These are phyloP conservation scores for Venturia effusa DNA, from an alignment of 2,329 filamentous ascomycete species.

Conservation along the genomic window DNA sequence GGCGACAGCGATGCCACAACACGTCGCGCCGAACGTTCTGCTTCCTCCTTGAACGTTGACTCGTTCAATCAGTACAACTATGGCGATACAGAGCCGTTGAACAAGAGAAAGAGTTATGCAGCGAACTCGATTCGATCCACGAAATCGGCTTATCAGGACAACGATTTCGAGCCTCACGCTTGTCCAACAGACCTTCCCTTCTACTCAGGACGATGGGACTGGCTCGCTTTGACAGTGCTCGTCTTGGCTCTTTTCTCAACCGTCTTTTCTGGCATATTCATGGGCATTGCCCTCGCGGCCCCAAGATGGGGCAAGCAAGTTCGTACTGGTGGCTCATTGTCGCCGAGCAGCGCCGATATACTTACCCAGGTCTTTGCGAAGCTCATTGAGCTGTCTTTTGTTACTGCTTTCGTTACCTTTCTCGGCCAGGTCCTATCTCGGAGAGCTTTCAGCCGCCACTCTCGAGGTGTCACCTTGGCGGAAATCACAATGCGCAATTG, in stretches of 20 bases:
- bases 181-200: conserved; percentile 28
- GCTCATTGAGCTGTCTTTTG: conserved; percentile 66
- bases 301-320: conserved; percentile 53
- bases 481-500: conserved; percentile 71
- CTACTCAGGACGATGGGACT: conserved; percentile 30
- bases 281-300: conserved; percentile 49
- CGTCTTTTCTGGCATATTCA: conserved; percentile 52
- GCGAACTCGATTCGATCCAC: neutral
- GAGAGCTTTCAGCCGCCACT: conserved; percentile 48
- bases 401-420: conserved; percentile 65
- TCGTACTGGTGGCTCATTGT: conserved; percentile 39
- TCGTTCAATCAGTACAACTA: conserved; percentile 5
- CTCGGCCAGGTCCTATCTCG: conserved; percentile 66
- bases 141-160: conserved; percentile 3
- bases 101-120: conserved; percentile 1
- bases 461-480: conserved; percentile 56
- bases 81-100: conserved; percentile 4
- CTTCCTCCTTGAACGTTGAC: neutral
- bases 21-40: neutral
- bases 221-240: conserved; percentile 35
- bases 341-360: conserved; percentile 53
- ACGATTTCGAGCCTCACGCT: conserved; percentile 25
- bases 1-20: neutral
- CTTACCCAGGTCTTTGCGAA: conserved; percentile 63
- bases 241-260: conserved; percentile 51